A percentile compares a stretch with the other conserved stretches of the same genome.
Evolutionary conservation across 2,329 filamentous ascomycete species (phyloP).

Genomic region (Aspergillus pseudoglaucus): DNA sequence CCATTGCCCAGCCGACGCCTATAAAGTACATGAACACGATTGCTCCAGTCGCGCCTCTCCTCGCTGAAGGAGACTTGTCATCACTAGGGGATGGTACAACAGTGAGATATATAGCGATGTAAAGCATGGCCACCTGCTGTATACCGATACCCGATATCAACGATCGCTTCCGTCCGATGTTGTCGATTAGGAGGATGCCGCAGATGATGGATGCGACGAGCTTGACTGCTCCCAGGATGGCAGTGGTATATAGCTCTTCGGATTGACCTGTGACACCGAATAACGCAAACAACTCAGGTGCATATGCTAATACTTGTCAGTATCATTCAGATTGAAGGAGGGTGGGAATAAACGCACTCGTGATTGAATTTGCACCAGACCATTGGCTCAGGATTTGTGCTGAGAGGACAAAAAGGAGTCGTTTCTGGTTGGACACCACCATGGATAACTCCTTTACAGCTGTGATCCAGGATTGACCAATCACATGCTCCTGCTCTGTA

Average conservation of each 20-base stretch:
- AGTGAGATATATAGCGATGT: conserved; percentile 48
- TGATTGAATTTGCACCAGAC: conserved; percentile 65
- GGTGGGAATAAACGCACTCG: conserved; percentile 41
- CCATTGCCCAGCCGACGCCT: conserved; percentile 43
- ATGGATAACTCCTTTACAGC: conserved; percentile 41
- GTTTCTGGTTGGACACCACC: conserved; percentile 60
- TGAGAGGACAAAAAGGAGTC: conserved; percentile 59
- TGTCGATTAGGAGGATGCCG: conserved; percentile 69
- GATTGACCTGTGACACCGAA: conserved; percentile 61
- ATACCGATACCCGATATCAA: conserved; percentile 44
- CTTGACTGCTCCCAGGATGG: conserved; percentile 68
- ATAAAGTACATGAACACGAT: conserved; percentile 42
- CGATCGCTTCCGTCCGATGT: conserved; percentile 61
- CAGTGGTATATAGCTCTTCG: conserved; percentile 64
- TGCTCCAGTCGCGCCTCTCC: conserved; percentile 23
- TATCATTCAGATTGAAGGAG: too few relatives aligned
- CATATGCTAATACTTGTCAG: conserved; percentile 44
- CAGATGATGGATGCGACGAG: conserved; percentile 59
- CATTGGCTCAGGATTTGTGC: conserved; percentile 66
- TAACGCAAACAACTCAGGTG: conserved; percentile 63
- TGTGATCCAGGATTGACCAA: not conserved
- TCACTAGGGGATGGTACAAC: conserved; percentile 24
- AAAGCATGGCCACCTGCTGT: conserved; percentile 48
- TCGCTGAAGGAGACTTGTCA: conserved; percentile 7
- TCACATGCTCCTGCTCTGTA: not conserved